Percentiles rank a stretch among this genome's conserved stretches.
phyloP scores from a whole-genome alignment of 805 yeast species.

The Suhomyces kilbournensis region DNA sequence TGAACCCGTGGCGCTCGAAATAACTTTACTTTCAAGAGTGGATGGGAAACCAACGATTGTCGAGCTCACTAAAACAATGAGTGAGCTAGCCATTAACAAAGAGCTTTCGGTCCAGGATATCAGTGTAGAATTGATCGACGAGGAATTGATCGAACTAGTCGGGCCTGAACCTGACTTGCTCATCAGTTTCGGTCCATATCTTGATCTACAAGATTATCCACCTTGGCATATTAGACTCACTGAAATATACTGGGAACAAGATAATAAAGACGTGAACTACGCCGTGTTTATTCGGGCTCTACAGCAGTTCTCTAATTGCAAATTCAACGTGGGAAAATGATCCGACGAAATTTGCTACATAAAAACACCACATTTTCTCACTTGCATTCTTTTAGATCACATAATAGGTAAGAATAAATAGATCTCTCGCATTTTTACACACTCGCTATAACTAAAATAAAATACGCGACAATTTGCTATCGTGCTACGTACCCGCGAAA shows the following conservation, averaged over 20 bases:
- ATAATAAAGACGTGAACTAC: conserved; percentile 75
- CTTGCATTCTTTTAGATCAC: neutral
- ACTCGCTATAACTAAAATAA: neutral
- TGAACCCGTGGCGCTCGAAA: conserved; percentile 51
- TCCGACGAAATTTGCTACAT: neutral
- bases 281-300: conserved; percentile 79
- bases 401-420: neutral
- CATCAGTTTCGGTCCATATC: conserved; percentile 76
- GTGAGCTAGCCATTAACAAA: conserved; percentile 62
- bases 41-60: conserved; percentile 93
- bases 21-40: conserved; percentile 63
- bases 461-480: neutral
- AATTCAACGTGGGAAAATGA: conserved; percentile 84
- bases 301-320: conserved; percentile 72
- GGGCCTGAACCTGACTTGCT: conserved; percentile 93
- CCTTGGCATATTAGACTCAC: conserved; percentile 96
- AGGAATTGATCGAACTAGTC: conserved; percentile 68
- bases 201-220: conserved; percentile 91
- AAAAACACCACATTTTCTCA: neutral
- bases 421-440: neutral
- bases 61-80: conserved; percentile 81
- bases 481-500: neutral
- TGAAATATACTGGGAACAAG: conserved; percentile 89
- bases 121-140: conserved; percentile 71
- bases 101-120: conserved; percentile 66